phyloP scores from a whole-genome alignment of 164 flowering plant species.

The Hamamelis virginiana region DNA sequence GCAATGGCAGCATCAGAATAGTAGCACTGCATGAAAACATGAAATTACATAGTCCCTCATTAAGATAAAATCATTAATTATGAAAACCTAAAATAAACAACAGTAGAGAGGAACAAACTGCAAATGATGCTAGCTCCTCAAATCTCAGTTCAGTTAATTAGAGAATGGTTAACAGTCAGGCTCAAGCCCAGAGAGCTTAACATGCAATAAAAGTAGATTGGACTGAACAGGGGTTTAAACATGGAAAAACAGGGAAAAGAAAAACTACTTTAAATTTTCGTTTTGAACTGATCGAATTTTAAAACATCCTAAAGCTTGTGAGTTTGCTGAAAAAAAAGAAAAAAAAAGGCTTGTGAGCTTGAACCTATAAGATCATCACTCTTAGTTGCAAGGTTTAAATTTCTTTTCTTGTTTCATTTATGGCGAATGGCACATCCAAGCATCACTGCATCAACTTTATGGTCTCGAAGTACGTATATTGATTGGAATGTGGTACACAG shows the following conservation, averaged over 20 bases:
- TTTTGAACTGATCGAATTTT: background rate
- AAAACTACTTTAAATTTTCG: background rate
- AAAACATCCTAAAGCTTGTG: background rate
- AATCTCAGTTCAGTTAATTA: slow-evolving; percentile 2
- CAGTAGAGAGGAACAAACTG: background rate
- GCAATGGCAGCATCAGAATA: slow-evolving; percentile 94
- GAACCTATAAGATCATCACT: background rate
- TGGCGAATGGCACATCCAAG: background rate
- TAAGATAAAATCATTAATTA: background rate
- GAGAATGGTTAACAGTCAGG: background rate
- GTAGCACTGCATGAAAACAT: slow-evolving; percentile 68
- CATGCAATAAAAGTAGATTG: background rate
- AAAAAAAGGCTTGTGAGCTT: background rate
- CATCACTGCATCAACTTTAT: background rate
- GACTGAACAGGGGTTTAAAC: background rate
- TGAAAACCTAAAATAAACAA: background rate
- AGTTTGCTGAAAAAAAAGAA: too few relatives aligned
- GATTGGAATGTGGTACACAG: background rate
- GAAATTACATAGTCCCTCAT: background rate
- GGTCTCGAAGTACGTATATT: background rate
- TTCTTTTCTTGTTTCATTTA: background rate
- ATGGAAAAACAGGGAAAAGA: background rate
- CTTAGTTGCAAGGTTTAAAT: background rate
- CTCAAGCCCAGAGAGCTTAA: background rate
- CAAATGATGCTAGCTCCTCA: background rate